These are phyloP conservation scores for Arthrobotrys pseudoclavata DNA, from an alignment of 2,329 filamentous ascomycete species.

Conservation along the genomic window DNA sequence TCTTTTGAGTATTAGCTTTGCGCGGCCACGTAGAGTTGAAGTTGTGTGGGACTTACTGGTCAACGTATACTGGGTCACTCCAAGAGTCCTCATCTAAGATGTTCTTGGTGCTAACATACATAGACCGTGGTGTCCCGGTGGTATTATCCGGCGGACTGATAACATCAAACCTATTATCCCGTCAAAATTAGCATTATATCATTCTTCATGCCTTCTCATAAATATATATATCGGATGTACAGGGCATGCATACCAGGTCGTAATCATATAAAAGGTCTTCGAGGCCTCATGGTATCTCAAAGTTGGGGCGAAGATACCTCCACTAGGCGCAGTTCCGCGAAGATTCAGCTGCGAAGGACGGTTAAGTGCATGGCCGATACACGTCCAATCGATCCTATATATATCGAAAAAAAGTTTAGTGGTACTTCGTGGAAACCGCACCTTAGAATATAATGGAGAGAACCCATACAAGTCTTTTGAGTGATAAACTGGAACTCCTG, in stretches of 20 bases:
- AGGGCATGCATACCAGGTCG: slow-evolving; percentile 46
- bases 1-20: slow-evolving; percentile 67
- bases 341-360: slow-evolving; percentile 71
- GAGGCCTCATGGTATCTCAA: slow-evolving; percentile 66
- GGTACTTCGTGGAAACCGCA: not conserved
- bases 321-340: slow-evolving; percentile 71
- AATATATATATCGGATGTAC: not conserved
- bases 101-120: slow-evolving; percentile 71
- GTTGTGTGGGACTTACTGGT: slow-evolving; percentile 67
- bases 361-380: slow-evolving; percentile 71
- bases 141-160: slow-evolving; percentile 61
- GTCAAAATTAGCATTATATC: not conserved
- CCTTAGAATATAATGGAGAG: not conserved
- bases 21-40: not conserved
- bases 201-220: not conserved
- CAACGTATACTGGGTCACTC: slow-evolving; percentile 72
- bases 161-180: slow-evolving; percentile 54
- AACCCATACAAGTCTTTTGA: slow-evolving; percentile 67
- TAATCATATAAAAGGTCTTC: slow-evolving; percentile 61
- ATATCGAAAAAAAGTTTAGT: not conserved
- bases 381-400: slow-evolving; percentile 70
- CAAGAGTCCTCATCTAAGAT: slow-evolving; percentile 71
- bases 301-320: slow-evolving; percentile 76
- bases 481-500: slow-evolving; percentile 74
- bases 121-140: slow-evolving; percentile 68